These are phyloP conservation scores for Cercospora brassicicola DNA, from an alignment of 2,329 filamentous ascomycete species.

Conservation along the genomic window DNA sequence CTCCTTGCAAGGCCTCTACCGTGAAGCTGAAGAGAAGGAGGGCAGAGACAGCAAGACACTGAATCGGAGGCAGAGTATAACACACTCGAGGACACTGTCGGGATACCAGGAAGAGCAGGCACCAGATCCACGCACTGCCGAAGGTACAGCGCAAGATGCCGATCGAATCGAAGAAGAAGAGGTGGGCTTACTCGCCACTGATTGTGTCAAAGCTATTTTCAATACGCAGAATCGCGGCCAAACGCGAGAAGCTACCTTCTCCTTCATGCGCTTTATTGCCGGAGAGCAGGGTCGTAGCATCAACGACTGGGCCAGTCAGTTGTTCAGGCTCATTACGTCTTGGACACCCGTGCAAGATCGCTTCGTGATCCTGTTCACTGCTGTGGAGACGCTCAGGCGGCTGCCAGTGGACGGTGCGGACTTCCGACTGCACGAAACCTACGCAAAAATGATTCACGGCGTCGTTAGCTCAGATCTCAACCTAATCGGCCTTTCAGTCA, in stretches of 20 bases:
- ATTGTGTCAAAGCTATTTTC: conserved; percentile 85
- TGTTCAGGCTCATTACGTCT: conserved; percentile 75
- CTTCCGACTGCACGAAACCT: conserved; percentile 69
- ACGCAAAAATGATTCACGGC: conserved; percentile 77
- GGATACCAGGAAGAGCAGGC: conserved; percentile 57
- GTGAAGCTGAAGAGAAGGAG: conserved; percentile 65
- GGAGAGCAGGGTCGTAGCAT: conserved; percentile 30
- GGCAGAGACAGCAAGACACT: conserved; percentile 61
- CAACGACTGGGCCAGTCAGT: conserved; percentile 71
- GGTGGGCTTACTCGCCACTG: conserved; percentile 77
- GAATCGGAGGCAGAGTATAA: conserved; percentile 72
- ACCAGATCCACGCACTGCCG: conserved; percentile 65
- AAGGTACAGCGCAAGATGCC: conserved; percentile 79
- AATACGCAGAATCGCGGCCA: conserved; percentile 77
- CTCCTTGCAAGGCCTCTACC: conserved; percentile 65
- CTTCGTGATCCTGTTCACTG: conserved; percentile 81
- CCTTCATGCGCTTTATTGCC: conserved; percentile 71
- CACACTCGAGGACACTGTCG: conserved; percentile 70
- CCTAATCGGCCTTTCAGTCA: conserved; percentile 90
- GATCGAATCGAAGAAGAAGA: conserved; percentile 89
- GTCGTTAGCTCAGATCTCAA: conserved; percentile 86
- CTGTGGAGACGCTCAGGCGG: conserved; percentile 72
- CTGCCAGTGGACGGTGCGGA: conserved; percentile 64
- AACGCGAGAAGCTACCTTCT: conserved; percentile 71
- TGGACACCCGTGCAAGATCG: conserved; percentile 95